Percentiles rank a stretch among this genome's conserved stretches.
phyloP scores from a whole-genome alignment of 2,329 filamentous ascomycete genomes.

The Penicillium carneum region DNA sequence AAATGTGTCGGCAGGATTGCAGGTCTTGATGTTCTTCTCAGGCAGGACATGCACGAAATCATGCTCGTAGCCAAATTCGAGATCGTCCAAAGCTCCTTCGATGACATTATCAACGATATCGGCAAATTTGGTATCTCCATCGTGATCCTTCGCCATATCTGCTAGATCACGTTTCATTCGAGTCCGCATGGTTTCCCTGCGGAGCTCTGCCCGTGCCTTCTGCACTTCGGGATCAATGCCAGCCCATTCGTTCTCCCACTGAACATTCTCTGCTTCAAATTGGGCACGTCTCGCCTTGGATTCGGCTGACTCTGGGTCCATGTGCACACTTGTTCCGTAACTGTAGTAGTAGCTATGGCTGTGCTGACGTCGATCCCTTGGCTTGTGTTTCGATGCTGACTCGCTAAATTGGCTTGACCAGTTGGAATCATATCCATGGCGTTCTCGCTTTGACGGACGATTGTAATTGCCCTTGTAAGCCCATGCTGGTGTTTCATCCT shows the following conservation, averaged over 20 bases:
- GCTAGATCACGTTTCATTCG: slow-evolving; percentile 24
- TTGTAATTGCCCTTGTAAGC: neutral
- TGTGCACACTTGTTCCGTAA: slow-evolving; percentile 42
- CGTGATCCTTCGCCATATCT: slow-evolving; percentile 13
- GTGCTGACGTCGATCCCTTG: neutral
- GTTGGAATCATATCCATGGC: neutral
- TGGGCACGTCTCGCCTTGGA: slow-evolving; percentile 33
- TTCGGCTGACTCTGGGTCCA: slow-evolving; percentile 37
- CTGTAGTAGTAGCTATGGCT: slow-evolving; percentile 39
- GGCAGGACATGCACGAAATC: neutral
- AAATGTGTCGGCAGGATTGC: slow-evolving; percentile 4
- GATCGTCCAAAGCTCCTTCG: neutral
- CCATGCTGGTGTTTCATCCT: neutral
- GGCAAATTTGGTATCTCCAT: neutral
- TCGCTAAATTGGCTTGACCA: neutral
- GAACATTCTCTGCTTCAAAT: slow-evolving; percentile 4
- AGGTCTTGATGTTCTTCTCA: neutral
- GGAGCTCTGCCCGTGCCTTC: slow-evolving; percentile 16
- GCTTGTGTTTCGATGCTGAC: slow-evolving; percentile 1
- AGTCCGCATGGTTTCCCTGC: slow-evolving; percentile 24
- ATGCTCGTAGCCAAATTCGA: neutral
- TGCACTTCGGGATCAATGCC: slow-evolving; percentile 17
- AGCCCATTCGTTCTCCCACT: slow-evolving; percentile 23
- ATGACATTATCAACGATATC: neutral
- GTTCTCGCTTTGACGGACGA: slow-evolving; percentile 1